These are phyloP conservation scores for Nemania serpens DNA, from an alignment of 2,329 filamentous ascomycete genomes.

Conservation along the genomic window DNA sequence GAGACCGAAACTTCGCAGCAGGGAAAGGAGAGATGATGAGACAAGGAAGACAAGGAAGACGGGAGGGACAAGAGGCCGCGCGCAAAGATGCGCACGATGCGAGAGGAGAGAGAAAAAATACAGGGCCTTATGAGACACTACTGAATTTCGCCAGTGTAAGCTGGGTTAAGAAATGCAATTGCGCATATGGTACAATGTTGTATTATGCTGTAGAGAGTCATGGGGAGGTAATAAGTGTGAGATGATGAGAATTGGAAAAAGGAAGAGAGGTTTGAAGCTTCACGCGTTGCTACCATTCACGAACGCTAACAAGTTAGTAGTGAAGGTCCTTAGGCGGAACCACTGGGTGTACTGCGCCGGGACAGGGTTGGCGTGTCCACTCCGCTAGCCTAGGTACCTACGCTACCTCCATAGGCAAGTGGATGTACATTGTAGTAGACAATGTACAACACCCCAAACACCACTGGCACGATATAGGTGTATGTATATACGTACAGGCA, in stretches of 20 bases:
- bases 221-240: not conserved
- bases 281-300: conserved; percentile 12
- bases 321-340: not conserved
- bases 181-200: not conserved
- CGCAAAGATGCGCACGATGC: conserved; percentile 15
- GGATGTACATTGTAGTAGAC: no score
- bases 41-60: no score
- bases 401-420: no score
- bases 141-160: not conserved
- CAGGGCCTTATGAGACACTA: not conserved
- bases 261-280: conserved; percentile 20
- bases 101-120: not conserved
- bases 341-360: no score
- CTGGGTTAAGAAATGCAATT: not conserved
- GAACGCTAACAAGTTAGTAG: no score
- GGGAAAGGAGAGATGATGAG: not conserved
- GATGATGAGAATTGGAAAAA: conserved; percentile 8
- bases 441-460: not conserved
- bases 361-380: no score
- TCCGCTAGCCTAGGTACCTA: no score
- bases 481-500: no score
- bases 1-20: conserved; percentile 1
- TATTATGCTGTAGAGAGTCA: not conserved
- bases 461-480: no score
- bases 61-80: not conserved